Base-by-base conservation (phyloP, 345 rosid species). In the Aegle marmelos region DNA sequence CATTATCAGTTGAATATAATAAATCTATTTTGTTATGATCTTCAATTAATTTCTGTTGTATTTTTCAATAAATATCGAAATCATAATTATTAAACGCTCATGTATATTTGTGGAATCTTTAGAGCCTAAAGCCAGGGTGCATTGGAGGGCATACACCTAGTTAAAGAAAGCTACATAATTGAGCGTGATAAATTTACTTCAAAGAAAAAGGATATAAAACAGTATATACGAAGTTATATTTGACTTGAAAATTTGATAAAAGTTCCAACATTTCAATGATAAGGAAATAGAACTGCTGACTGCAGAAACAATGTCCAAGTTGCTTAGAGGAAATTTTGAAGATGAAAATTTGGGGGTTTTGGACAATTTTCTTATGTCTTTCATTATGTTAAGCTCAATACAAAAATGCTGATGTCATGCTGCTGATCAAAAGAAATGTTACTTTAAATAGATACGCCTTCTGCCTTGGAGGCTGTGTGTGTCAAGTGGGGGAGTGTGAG, bases 1-100 rank as follows among this genome's bases (percentile, higher is more conserved):
- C 61, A 45, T 59, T 54, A 34, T 67, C 68, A 14, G 37, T 70
- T 70, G 4, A 19, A 17, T 19, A 27, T 9, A 45, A 45, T 45
- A 13, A 45, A 45, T 45, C 50, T 45, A 13, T 45, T 45, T 2
- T 45, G 17, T 53, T 17, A 16, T 27, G 27, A 25, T 33, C 8
- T 64, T 53, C 22, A 53, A 16, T 53, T 53, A 53, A 53, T 14
- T n/a, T n/a, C 24, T 33, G 19, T 19, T 16, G 8, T 33, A 64
- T 33, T 76, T 72, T 45, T 66, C 13, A 36, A 48, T 75, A 48
- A 63, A 59, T 68, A 39, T 68, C 61, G 41, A 61, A 24, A 62
- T 19, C 48, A 37, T 34, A 57, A 30, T 71, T 54, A 24, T 76
- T 54, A 25, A 45, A 61, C 57, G 45, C 41, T 36, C 25, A n/a